Base-by-base conservation (phyloP, 2,329 filamentous ascomycete genomes). In the Botrytis galanthina region DNA sequence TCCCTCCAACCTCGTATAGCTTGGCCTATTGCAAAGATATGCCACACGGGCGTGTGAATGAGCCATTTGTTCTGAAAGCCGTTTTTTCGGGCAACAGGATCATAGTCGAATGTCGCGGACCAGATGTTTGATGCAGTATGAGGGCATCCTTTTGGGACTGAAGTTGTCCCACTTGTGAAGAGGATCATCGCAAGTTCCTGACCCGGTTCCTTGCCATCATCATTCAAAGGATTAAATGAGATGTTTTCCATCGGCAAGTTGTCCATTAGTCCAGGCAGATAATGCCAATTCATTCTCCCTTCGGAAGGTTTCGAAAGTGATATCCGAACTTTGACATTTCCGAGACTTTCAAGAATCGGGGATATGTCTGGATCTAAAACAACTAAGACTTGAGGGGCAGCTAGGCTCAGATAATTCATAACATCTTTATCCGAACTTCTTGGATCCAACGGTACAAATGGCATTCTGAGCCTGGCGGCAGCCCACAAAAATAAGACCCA, bases 401-500 rank as follows among this genome's bases (percentile, higher is more conserved):
- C 48, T n/a, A 51, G 48, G 26, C 48, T 51, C 48, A 51, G 48
- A 51, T 51, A 51, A n/a, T 51, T 12, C 12, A n/a, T n/a, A n/a
- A 51, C 5, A 26, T 51, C 26, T 14, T 51, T 14, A 51, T 51
- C 48, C 12, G 26, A 51, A n/a, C 35, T 63, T n/a, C 51, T 42
- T 39, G 73, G 73, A 37, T 73, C 61, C 42, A 74, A 51, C 18
- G 73, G 61, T 51, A 74, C 51, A 35, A 74, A 74, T 42, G 37
- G 9, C 66, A 73, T 73, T 51, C n/a, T 68, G 37, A 74, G 35
- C 32, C 66, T 46, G 8, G 73, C 73, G 51, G 73, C 67, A 5
- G n/a, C 71, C 73, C 73, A 74, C n/a, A 74, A 68, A 67, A 74
- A 71, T 10, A 74, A 57, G 8, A 42, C 66, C 73, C 73, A 73